These are phyloP conservation scores for Canavalia ensiformis DNA, from an alignment of 306 rosid species.

Conservation along the genomic window DNA sequence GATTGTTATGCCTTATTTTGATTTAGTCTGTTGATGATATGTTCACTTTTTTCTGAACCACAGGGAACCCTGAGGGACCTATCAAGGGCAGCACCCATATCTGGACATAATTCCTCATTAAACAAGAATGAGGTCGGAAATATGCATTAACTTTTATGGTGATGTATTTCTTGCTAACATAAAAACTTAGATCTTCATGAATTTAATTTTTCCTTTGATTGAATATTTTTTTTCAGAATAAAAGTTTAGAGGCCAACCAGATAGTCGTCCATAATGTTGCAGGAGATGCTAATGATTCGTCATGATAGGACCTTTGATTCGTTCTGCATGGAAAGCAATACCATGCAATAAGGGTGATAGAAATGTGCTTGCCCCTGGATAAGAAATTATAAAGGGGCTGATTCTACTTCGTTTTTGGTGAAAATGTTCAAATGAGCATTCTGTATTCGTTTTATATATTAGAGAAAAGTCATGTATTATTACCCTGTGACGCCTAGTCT, in stretches of 20 bases:
- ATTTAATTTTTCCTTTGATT: constrained; percentile 33
- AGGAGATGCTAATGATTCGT: constrained; percentile 48
- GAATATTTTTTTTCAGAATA: constrained; percentile 50
- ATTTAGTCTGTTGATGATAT: neutral
- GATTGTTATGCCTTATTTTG: neutral
- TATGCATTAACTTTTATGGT: neutral
- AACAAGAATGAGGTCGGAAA: constrained; percentile 61
- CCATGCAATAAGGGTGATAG: constrained; percentile 39
- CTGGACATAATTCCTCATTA: constrained; percentile 58
- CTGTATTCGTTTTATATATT: constrained; percentile 40
- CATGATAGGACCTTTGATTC: constrained; percentile 11
- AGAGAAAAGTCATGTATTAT: constrained; percentile 29
- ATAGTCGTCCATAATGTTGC: constrained; percentile 42
- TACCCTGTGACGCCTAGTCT: constrained; percentile 24
- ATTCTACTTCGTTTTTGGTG: neutral
- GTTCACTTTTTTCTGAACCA: constrained; percentile 31
- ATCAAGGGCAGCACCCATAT: constrained; percentile 60
- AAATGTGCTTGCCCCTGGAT: constrained; percentile 24
- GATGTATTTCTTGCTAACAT: neutral
- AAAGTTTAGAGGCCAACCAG: constrained; percentile 54
- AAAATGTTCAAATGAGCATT: constrained; percentile 38
- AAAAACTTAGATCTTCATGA: neutral
- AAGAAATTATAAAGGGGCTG: constrained; percentile 35
- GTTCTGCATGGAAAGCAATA: constrained; percentile 27
- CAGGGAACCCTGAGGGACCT: constrained; percentile 82